Base-by-base conservation (phyloP, 176 grass and related monocot species). In the Phoenix roebelenii region DNA sequence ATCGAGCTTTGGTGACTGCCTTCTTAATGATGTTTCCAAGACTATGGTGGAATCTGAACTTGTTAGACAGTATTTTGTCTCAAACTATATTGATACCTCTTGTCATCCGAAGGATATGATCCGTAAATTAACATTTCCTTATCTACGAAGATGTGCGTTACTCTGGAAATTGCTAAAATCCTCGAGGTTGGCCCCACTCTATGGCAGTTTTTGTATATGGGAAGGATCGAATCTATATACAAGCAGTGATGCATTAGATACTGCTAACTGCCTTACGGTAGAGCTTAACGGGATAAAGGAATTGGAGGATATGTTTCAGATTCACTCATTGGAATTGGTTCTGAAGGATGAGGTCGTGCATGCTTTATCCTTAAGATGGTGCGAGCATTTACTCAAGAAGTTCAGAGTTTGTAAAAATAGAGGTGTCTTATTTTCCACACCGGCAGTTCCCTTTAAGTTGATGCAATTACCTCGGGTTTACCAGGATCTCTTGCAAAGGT, bases 121-220 rank as follows among this genome's bases (percentile, higher is more conserved):
- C 30, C 84, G 85, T 12, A 87, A 82, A 62, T 74, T 98, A 30
- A 93, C 94, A 23, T 91, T 89, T 77, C 94, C 94, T 60, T 98
- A 92, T 73, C 88, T 98, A 69, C 84, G 88, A 58, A 76, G 79
- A 71, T 92, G 87, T 76, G 79, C 79, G 15, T 70, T 98, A 60
- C 66, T 98, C 64, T 82, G 83, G 87, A 86, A 98, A 74, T 64
- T 93, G 64, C 59, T 98, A 57, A 83, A 59, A 57, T 83, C 79
- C 1, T 79, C 79, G 30, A 69, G 73, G 16, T 55, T 75, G 48
- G 60, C 74, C 20, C 94, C 88, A 19, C 76, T 80, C 20, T 89
- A 83, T 78, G 94, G 85, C 51, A 85, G 74, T 70, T 85, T 68
- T 49, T 77, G 79, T 72, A 85, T 79, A 59, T 89, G 88, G 88